A percentile compares a stretch with the other conserved stretches of the same genome.
phyloP scores from a whole-genome alignment of 148 eudicot genomes.

The Vaccinium myrtillus region DNA sequence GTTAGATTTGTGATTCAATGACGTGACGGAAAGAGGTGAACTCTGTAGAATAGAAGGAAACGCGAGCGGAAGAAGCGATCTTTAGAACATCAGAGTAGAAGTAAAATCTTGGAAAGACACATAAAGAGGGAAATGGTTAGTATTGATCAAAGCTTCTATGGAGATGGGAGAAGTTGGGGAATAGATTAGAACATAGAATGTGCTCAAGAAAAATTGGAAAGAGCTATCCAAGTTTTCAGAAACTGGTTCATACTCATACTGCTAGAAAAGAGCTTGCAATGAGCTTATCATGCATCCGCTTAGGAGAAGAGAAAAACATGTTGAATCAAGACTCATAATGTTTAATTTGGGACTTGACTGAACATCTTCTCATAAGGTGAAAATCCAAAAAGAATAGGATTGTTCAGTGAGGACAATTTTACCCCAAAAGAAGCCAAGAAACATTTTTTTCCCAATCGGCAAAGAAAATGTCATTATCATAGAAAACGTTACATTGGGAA shows the following conservation, averaged over 20 bases:
- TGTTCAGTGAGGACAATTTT: neutral
- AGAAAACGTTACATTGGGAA: neutral
- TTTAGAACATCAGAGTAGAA: neutral
- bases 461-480: neutral
- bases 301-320: neutral
- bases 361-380: neutral
- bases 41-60: neutral
- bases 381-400: neutral
- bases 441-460: neutral
- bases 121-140: neutral
- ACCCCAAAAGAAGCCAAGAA: neutral
- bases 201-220: neutral
- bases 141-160: neutral
- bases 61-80: neutral
- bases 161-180: neutral
- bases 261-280: neutral
- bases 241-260: neutral
- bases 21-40: neutral
- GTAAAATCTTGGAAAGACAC: neutral
- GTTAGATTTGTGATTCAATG: neutral
- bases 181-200: neutral
- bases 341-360: neutral
- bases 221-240: neutral
- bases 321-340: neutral
- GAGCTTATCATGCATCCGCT: neutral